Evolutionary conservation across 2,329 filamentous ascomycete species (phyloP), one percentile per base, ranked within the genome.

Genomic region (Rhynchosporium secalis): DNA sequence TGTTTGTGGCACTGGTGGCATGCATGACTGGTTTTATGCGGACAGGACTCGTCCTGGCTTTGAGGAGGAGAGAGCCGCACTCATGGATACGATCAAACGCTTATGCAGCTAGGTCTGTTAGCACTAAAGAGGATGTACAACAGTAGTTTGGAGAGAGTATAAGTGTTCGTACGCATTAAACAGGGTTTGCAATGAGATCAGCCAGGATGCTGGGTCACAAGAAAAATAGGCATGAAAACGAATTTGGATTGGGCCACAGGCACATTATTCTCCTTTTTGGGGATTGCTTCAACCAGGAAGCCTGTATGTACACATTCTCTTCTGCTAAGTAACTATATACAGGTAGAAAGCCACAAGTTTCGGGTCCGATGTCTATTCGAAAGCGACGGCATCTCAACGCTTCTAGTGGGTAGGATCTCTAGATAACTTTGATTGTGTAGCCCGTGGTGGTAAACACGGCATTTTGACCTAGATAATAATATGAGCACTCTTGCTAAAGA

Each of bases 371-470:
- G 1, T 20, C 20, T 20, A 20, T 20, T 1, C 20, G 1, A 20
- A 1, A 20, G 20, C 20, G 20, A 20, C 20, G 1, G 20, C 20
- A 20, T 20, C 20, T 20, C 20, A 20, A 20, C 1, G 20, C 20
- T 1, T 20, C 20, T 20, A 20, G 20, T 20, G 20, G 20, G 20
- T 20, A 20, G 20, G 20, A 20, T 20, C 26, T 56, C 26, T 56
- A 61, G 3, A 43, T 26, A n/a, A 61, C 58, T 20, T 47, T 61
- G 33, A 61, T 55, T 26, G 58, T 61, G 43, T 61, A 61, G n/a
- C 15, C 20, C 4, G 48, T 40, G 41, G 58, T 61, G 2, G 58
- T 46, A 33, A 61, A 56, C 10, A 61, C 29, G 31, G 51, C 58
- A 33, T 56, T 61, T 1, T 51, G 41, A 20, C 58, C 58, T 61